Evolutionary conservation across 805 yeast genomes (phyloP), one percentile per base, ranked within the genome.

Genomic region (Hemisphaericaspora nanyangensis): DNA sequence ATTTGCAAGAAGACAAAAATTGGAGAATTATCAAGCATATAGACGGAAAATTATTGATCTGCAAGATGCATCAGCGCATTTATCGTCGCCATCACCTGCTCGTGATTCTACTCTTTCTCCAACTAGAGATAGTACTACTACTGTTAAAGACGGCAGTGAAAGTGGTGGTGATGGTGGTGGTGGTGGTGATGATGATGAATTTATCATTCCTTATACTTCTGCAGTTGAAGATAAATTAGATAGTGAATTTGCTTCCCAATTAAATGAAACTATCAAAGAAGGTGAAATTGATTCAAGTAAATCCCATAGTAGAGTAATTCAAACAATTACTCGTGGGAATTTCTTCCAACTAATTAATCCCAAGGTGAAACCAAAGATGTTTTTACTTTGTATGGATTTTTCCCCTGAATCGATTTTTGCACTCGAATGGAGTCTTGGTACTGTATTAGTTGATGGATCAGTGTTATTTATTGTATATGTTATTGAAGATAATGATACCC

Each of bases 351-450:
- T 76, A 20, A 63, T 68, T 28, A 65, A 65, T 47, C 71, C 72
- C 13, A 58, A 58, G 40, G 55, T 63, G 35, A 69, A 68, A 43
- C 74, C 74, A 29, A 78, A 79, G 49, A 76, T 85, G 54, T 87
- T 80, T 58, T 61, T 89, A 34, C 73, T 88, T 16, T 87, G 93
- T 52, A 76, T 84, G 66, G 96, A 90, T 56, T 74, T 84, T 46
- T 80, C 91, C 3, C 84, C 87, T 0, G 96, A 88, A 55, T 82
- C 95, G 2, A 70, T 73, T 28, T 85, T 84, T 58, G 93, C 96
- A 0, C 68, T 90, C 17, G 93, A 87, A 52, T 89, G 96, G 85
- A 77, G 89, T 31, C 70, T 90, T 49, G 97, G 97, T 2, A 77
- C 95, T 0, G 82, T 88, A 0, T 69, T 89, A 34, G 83, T 81